Conservation (phyloP, 495 filamentous ascomycete species). For the Hyaloscypha bicolor region DNA sequence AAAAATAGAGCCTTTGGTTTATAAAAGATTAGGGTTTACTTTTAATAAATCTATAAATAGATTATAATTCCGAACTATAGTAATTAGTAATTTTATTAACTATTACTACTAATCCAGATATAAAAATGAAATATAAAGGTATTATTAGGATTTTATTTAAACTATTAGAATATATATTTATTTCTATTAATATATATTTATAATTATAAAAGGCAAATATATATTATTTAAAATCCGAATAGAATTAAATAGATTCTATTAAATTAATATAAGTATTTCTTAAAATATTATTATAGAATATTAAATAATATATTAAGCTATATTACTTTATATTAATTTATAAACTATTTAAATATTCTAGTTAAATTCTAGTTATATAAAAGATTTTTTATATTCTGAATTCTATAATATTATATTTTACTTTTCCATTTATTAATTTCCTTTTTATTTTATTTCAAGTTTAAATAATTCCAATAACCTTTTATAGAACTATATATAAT, state of each 20-base stretch:
- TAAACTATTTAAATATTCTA: not conserved
- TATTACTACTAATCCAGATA: not conserved
- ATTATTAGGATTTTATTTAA: not conserved
- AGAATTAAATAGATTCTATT: not conserved
- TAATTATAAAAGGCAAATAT: not conserved
- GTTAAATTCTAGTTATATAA: not conserved
- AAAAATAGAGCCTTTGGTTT: not conserved
- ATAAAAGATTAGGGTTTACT: not conserved
- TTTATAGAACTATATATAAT: not conserved
- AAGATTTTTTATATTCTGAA: not conserved
- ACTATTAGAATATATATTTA: not conserved
- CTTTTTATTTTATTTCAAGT: slow-evolving; percentile 2
- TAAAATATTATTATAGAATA: not conserved
- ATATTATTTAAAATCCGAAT: not conserved
- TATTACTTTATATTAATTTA: not conserved
- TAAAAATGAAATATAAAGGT: not conserved
- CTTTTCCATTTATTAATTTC: not conserved
- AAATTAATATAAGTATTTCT: not conserved
- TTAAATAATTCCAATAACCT: not conserved
- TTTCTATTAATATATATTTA: not conserved
- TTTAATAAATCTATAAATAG: not conserved
- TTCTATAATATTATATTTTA: not conserved
- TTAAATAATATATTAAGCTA: not conserved
- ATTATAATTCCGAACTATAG: not conserved
- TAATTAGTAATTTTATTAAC: too few species aligned